phyloP scores from a whole-genome alignment of 1,284 basidiomycete genomes.

The Vanrija sp. region DNA sequence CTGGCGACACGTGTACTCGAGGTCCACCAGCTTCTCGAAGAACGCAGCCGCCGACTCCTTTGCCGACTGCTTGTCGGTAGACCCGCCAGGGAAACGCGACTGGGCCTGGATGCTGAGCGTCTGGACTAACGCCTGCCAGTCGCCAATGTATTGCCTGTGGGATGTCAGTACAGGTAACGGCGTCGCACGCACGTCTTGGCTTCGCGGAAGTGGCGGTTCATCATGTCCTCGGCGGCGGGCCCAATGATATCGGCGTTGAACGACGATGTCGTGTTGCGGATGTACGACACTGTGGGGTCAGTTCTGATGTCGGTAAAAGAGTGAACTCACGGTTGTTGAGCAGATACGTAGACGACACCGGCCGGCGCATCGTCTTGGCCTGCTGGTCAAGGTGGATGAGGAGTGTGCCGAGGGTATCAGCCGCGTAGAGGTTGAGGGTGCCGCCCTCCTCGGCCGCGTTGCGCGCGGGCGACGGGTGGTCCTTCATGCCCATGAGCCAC shows the following conservation, averaged over 20 bases:
- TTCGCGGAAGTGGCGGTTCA: slow-evolving; percentile 45
- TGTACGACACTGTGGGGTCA: slow-evolving; percentile 44
- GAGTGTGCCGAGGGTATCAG: slow-evolving; percentile 46
- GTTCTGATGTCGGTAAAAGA: not conserved
- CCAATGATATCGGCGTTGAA: slow-evolving; percentile 45
- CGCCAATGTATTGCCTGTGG: slow-evolving; percentile 35
- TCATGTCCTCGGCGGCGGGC: slow-evolving; percentile 44
- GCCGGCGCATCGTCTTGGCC: slow-evolving; percentile 33
- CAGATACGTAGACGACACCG: slow-evolving; percentile 38
- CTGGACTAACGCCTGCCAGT: slow-evolving; percentile 33
- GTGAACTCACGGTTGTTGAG: slow-evolving; percentile 46
- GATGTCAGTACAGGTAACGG: not conserved
- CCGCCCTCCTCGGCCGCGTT: slow-evolving; percentile 41
- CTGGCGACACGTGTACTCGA: slow-evolving; percentile 34
- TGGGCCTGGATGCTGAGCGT: slow-evolving; percentile 27
- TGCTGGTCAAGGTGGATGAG: slow-evolving; percentile 34
- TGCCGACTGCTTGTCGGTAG: slow-evolving; percentile 37
- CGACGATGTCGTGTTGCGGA: slow-evolving; percentile 42
- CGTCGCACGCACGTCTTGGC: slow-evolving; percentile 32
- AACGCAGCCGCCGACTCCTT: slow-evolving; percentile 46
- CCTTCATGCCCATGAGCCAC: slow-evolving; percentile 50
- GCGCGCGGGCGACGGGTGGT: slow-evolving; percentile 31
- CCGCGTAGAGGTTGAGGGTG: slow-evolving; percentile 44
- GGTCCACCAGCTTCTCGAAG: slow-evolving; percentile 41
- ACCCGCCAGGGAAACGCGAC: slow-evolving; percentile 28